A percentile compares a stretch with the other conserved stretches of the same genome.
These are phyloP conservation scores for Suillus tomentosus DNA, from an alignment of 768 basidiomycete species.

Conservation along the genomic window DNA sequence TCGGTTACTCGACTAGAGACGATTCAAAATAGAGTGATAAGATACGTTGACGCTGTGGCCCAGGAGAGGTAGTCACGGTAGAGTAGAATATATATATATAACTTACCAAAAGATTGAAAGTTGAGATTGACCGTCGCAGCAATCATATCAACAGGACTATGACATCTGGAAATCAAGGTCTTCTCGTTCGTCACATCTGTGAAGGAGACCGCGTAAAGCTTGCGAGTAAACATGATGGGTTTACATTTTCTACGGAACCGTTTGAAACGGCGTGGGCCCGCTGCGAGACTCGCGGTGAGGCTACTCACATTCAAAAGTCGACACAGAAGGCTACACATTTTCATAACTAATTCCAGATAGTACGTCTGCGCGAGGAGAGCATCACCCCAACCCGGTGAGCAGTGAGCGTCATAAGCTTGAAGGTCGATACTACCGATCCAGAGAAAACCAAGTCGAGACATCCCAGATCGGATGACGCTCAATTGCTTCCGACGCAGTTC, in stretches of 20 bases:
- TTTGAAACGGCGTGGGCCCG: not conserved
- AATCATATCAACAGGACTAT: not conserved
- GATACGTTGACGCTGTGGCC: not conserved
- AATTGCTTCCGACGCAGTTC: conserved; percentile 1
- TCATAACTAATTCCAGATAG: not conserved
- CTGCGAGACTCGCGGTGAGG: not conserved
- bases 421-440: not conserved
- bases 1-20: not conserved
- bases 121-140: not conserved
- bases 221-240: not conserved
- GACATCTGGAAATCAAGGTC: not conserved
- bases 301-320: not conserved
- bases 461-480: not conserved
- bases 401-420: not conserved
- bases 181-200: not conserved
- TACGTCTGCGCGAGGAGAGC: not conserved
- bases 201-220: no score
- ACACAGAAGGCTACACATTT: not conserved
- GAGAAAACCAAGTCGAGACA: not conserved
- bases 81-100: not conserved
- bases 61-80: not conserved
- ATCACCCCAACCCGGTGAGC: not conserved
- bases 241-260: not conserved
- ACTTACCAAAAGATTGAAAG: not conserved
- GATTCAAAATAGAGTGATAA: not conserved